phyloP scores from a whole-genome alignment of 2,329 filamentous ascomycete species.

The Ophiocordyceps unilateralis region DNA sequence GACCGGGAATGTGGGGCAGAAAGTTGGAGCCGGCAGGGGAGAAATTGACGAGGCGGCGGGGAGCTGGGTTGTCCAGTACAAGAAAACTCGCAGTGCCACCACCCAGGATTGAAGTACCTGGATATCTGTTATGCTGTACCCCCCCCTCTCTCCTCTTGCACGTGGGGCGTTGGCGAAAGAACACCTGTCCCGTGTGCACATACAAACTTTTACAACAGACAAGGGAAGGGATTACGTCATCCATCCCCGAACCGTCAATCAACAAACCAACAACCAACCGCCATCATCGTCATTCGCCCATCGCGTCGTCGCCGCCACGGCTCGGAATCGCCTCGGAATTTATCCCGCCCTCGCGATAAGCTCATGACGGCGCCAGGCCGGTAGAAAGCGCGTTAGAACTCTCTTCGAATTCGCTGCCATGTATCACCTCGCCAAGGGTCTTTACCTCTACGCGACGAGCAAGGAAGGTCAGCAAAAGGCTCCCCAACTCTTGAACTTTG shows the following conservation, averaged over 20 bases:
- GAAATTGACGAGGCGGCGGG: no score
- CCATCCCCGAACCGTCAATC: background rate
- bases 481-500: background rate
- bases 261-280: background rate
- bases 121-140: background rate
- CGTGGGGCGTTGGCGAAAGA: background rate
- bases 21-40: background rate
- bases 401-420: constrained; percentile 30
- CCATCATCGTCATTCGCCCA: background rate
- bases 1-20: background rate
- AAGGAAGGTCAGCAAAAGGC: constrained; percentile 56
- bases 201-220: no score
- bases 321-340: background rate
- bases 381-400: background rate
- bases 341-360: no score
- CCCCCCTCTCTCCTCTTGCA: background rate
- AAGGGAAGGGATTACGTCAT: background rate
- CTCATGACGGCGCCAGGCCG: background rate
- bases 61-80: no score
- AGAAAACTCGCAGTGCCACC: no score
- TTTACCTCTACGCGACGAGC: constrained; percentile 89
- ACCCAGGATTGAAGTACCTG: no score
- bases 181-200: background rate
- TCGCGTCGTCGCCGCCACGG: background rate
- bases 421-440: constrained; percentile 91